phyloP scores from a whole-genome alignment of 768 basidiomycete species.

The Termitomyces sp. region DNA sequence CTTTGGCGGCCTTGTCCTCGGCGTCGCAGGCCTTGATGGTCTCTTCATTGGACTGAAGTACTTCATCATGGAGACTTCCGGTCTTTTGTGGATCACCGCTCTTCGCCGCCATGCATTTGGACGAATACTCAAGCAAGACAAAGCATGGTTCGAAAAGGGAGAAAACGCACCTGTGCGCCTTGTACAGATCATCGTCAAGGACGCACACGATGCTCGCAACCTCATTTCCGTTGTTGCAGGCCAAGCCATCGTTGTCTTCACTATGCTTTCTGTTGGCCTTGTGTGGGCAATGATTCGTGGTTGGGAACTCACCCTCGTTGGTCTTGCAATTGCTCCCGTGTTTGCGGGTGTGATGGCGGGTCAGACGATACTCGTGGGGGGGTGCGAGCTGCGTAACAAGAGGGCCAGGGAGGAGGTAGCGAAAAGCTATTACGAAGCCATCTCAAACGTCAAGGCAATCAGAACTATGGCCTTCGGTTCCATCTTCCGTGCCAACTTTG shows the following conservation, averaged over 20 bases:
- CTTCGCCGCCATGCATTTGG: conserved; percentile 53
- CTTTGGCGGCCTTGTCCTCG: conserved; percentile 69
- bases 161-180: conserved; percentile 55
- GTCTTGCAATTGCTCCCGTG: conserved; percentile 80
- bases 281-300: conserved; percentile 84
- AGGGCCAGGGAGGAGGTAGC: conserved; percentile 81
- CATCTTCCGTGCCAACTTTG: conserved; percentile 67
- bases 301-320: conserved; percentile 92
- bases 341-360: conserved; percentile 71
- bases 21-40: conserved; percentile 72
- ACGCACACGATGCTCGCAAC: conserved; percentile 81
- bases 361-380: conserved; percentile 67
- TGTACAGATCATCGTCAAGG: conserved; percentile 77
- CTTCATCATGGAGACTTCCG: conserved; percentile 71
- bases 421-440: conserved; percentile 77
- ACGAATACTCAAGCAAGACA: conserved; percentile 73
- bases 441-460: conserved; percentile 82
- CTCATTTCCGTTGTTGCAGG: conserved; percentile 69
- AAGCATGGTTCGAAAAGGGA: conserved; percentile 76
- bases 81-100: conserved; percentile 66
- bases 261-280: conserved; percentile 82
- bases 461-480: conserved; percentile 80
- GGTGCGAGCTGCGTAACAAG: conserved; percentile 78
- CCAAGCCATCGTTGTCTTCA: conserved; percentile 63
- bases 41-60: conserved; percentile 71